A percentile compares a stretch with the other conserved stretches of the same genome.
phyloP scores from a whole-genome alignment of 2,329 filamentous ascomycete genomes.

The Arthroderma sp. region DNA sequence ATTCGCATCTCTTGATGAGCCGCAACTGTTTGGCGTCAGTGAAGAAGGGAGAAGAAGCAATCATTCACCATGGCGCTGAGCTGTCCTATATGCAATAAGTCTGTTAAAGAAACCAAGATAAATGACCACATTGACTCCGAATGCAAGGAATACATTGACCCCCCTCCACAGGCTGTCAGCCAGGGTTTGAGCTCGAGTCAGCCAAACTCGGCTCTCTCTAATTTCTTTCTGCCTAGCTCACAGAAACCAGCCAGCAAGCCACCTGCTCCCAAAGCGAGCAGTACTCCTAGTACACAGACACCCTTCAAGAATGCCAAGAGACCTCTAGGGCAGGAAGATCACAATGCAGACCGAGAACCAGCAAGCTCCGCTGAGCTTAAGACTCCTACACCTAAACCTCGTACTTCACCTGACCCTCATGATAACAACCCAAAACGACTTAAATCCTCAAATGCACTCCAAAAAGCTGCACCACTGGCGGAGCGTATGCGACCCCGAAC shows the following conservation, averaged over 20 bases:
- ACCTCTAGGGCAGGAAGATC: background rate
- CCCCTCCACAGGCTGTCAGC: slow-evolving; percentile 32
- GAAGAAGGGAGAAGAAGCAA: no score
- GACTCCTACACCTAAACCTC: background rate
- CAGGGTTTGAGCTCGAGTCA: slow-evolving; percentile 20
- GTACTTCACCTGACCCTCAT: background rate
- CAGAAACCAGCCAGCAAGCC: slow-evolving; percentile 3
- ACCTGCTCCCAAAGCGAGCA: background rate
- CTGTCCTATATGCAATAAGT: slow-evolving; percentile 64
- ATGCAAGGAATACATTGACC: slow-evolving; percentile 54
- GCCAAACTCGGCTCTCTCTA: slow-evolving; percentile 23
- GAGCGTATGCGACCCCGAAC: slow-evolving; percentile 82
- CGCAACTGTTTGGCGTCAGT: no score
- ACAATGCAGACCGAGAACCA: background rate
- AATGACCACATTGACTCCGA: slow-evolving; percentile 83
- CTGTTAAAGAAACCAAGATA: slow-evolving; percentile 60
- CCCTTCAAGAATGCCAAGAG: slow-evolving; percentile 2
- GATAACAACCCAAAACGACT: slow-evolving; percentile 42
- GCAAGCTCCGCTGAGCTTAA: background rate
- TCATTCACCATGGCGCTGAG: slow-evolving; percentile 38
- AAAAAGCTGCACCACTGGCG: slow-evolving; percentile 67
- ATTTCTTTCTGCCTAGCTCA: slow-evolving; percentile 10
- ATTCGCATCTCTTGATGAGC: no score
- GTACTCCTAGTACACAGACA: background rate
- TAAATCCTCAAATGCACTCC: slow-evolving; percentile 45